Evolutionary conservation across 139 green algal species (phyloP).

Genomic region (Coelastrella sp.): DNA sequence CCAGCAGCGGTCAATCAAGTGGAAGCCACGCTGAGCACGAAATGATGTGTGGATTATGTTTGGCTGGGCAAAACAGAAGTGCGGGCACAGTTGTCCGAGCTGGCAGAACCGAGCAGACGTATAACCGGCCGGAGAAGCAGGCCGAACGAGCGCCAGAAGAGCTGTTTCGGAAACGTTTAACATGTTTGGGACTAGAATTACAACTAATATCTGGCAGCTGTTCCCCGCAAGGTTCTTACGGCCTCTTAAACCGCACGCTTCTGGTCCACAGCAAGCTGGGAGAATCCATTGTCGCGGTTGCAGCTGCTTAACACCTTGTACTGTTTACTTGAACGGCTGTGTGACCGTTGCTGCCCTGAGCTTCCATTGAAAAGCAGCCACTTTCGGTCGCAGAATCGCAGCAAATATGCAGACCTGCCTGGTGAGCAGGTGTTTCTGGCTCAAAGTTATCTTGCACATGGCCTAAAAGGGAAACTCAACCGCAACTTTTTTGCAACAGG

Average conservation of each 20-base stretch:
- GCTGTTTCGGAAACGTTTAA: too few relatives aligned
- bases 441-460: neutral
- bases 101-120: neutral
- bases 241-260: neutral
- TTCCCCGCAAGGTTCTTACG: too few relatives aligned
- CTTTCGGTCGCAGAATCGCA: conserved; percentile 14
- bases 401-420: conserved; percentile 28
- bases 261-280: neutral
- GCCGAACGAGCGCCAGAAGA: too few relatives aligned
- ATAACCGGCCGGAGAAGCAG: neutral
- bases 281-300: neutral
- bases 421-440: neutral
- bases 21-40: too few relatives aligned
- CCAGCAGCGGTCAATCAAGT: neutral
- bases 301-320: neutral
- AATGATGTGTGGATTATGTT: neutral
- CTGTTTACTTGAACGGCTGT: too few relatives aligned
- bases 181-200: too few relatives aligned
- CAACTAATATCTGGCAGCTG: too few relatives aligned
- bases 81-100: neutral
- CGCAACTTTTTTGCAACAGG: too few relatives aligned
- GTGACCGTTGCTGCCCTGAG: too few relatives aligned
- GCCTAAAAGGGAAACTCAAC: too few relatives aligned
- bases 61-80: neutral
- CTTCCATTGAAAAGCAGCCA: too few relatives aligned